These are phyloP conservation scores for Metroxylon sagu DNA, from an alignment of 176 grass and related monocot genomes.

Conservation along the genomic window DNA sequence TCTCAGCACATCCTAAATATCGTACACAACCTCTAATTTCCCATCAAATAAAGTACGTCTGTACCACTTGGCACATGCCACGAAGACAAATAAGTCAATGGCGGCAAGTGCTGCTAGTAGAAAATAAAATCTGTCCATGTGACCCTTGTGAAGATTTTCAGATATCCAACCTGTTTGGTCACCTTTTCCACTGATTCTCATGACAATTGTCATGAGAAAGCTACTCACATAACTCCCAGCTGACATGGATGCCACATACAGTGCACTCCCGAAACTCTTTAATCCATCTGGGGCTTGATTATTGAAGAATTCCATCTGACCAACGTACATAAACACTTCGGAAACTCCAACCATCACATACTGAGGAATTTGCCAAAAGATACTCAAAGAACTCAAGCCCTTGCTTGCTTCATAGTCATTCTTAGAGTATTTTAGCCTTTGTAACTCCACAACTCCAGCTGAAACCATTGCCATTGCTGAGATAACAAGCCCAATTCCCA, in stretches of 20 bases:
- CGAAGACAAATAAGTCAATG: conserved; percentile 27
- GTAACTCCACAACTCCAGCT: conserved; percentile 32
- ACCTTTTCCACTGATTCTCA: conserved; percentile 17
- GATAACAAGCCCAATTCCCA: conserved; percentile 10
- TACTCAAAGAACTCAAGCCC: conserved; percentile 18
- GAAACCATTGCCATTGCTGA: conserved; percentile 8
- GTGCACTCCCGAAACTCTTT: conserved; percentile 51
- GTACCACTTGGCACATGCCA: conserved; percentile 42
- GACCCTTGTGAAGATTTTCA: conserved; percentile 51
- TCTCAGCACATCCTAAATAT: too few relatives aligned
- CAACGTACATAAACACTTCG: conserved; percentile 66
- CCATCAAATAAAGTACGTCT: conserved; percentile 24
- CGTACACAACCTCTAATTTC: background rate
- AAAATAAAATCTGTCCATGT: conserved; percentile 62
- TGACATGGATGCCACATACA: conserved; percentile 58
- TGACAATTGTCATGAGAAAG: conserved; percentile 35
- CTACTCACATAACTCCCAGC: conserved; percentile 39
- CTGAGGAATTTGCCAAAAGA: conserved; percentile 69
- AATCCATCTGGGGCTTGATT: conserved; percentile 46
- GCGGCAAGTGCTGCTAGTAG: conserved; percentile 35
- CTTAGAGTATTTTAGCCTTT: conserved; percentile 17
- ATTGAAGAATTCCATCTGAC: conserved; percentile 77
- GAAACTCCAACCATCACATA: conserved; percentile 63
- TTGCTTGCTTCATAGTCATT: background rate
- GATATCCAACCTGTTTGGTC: conserved; percentile 40